Percentiles rank a stretch among this genome's conserved stretches.
Evolutionary conservation across 192 early-diverging fungal genomes (phyloP).

Genomic region (Irineochytrium annulatum): DNA sequence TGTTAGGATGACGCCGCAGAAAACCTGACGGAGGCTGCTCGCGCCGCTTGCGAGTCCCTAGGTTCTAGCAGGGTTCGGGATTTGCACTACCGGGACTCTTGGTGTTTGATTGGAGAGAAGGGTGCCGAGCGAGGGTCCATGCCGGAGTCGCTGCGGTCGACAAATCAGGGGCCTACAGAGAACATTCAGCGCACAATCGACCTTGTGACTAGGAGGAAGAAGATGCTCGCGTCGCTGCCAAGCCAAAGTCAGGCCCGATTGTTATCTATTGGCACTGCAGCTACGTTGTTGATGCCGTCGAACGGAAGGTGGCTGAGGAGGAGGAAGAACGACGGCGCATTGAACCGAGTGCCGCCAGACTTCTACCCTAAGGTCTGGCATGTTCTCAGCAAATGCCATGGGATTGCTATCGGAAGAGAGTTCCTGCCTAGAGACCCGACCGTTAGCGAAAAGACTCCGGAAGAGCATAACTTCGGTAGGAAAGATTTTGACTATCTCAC

Average conservation of each 20-base stretch:
- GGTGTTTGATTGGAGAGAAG: conserved; percentile 77
- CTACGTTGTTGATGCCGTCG: conserved; percentile 40
- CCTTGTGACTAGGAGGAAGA: conserved; percentile 42
- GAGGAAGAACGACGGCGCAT: conserved; percentile 78
- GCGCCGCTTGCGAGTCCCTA: conserved; percentile 53
- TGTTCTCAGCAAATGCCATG: conserved; percentile 58
- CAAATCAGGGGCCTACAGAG: conserved; percentile 58
- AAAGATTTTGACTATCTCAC: neutral
- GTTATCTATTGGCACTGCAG: conserved; percentile 5
- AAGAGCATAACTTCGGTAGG: conserved; percentile 80
- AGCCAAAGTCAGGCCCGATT: conserved; percentile 9
- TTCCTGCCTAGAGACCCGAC: conserved; percentile 70
- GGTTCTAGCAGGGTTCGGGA: conserved; percentile 55
- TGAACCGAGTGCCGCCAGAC: conserved; percentile 72
- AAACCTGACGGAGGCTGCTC: conserved; percentile 57
- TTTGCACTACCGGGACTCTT: conserved; percentile 72
- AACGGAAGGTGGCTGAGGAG: conserved; percentile 65
- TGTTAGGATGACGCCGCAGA: conserved; percentile 66
- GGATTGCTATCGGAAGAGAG: conserved; percentile 55
- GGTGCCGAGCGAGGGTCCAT: conserved; percentile 50
- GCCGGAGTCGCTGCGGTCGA: conserved; percentile 51
- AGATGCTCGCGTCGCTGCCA: conserved; percentile 28
- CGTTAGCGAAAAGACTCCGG: conserved; percentile 74
- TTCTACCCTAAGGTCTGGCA: conserved; percentile 79
- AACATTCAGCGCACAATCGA: conserved; percentile 48